Evolutionary conservation across 495 filamentous ascomycete species (phyloP).

Genomic region (Hypoxylon fuscum): DNA sequence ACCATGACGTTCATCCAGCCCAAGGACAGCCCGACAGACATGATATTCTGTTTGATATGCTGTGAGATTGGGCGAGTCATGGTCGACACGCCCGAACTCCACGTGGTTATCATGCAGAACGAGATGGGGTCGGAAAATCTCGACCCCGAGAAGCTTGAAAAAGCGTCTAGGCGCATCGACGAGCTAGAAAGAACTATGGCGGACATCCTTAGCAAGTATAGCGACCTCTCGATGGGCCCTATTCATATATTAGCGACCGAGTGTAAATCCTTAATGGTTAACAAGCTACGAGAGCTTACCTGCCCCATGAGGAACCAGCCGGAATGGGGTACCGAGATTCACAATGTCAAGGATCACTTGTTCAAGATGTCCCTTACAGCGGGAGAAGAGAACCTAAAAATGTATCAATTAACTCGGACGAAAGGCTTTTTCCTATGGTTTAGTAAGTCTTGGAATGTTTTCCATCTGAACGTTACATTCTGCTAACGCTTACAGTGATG

Average conservation of each 20-base stretch:
- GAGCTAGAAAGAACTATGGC: conserved; percentile 54
- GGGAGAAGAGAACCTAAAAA: conserved; percentile 53
- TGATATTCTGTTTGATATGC: conserved; percentile 71
- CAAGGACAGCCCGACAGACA: conserved; percentile 69
- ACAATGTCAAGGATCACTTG: conserved; percentile 53
- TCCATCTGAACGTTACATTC: neutral
- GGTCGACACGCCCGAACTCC: conserved; percentile 54
- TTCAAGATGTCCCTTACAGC: conserved; percentile 56
- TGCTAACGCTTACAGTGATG: conserved; percentile 39
- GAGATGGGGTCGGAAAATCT: conserved; percentile 41
- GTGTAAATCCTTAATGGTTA: conserved; percentile 55
- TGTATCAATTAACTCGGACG: conserved; percentile 49
- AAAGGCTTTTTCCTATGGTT: conserved; percentile 61
- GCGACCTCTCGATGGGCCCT: conserved; percentile 67
- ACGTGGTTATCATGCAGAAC: conserved; percentile 52
- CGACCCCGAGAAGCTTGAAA: conserved; percentile 50
- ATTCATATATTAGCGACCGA: conserved; percentile 65
- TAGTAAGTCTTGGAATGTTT: conserved; percentile 36
- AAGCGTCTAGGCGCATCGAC: conserved; percentile 60
- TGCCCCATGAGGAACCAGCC: conserved; percentile 54
- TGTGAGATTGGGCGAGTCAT: conserved; percentile 60
- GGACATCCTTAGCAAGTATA: conserved; percentile 62
- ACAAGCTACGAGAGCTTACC: conserved; percentile 55
- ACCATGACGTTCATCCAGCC: conserved; percentile 62
- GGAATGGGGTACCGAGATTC: conserved; percentile 51